Evolutionary conservation across 371 early-diverging fungal genomes (phyloP).

Genomic region (Sporodiniella umbellata): DNA sequence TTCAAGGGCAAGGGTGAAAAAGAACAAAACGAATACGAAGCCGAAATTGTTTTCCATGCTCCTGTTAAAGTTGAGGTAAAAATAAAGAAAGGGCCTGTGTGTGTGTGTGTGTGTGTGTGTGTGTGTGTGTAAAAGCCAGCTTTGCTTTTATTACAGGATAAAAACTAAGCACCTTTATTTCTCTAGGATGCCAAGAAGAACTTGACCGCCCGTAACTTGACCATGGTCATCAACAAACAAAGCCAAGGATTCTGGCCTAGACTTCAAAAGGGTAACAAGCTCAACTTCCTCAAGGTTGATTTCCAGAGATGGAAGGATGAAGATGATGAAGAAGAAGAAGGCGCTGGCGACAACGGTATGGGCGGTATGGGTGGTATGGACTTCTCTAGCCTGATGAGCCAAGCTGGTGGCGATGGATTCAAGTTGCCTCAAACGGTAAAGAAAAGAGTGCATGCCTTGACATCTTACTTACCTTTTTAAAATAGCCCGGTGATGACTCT

Average conservation of each 20-base stretch:
- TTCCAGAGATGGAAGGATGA: slow-evolving; percentile 92
- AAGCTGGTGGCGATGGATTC: slow-evolving; percentile 35
- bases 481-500: slow-evolving; percentile 39
- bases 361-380: slow-evolving; percentile 52
- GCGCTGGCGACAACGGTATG: slow-evolving; percentile 27
- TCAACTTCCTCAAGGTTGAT: slow-evolving; percentile 85
- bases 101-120: too few relatives aligned
- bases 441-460: slow-evolving; percentile 3
- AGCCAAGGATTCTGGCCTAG: slow-evolving; percentile 84
- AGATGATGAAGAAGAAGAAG: slow-evolving; percentile 70
- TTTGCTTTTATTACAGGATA: neutral
- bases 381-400: slow-evolving; percentile 39
- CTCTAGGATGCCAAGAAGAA: slow-evolving; percentile 66
- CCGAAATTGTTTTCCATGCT: slow-evolving; percentile 72
- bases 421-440: slow-evolving; percentile 43
- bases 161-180: neutral
- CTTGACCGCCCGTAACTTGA: slow-evolving; percentile 63
- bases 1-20: slow-evolving; percentile 62
- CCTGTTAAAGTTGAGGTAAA: slow-evolving; percentile 72
- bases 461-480: too few relatives aligned
- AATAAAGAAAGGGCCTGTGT: too few relatives aligned
- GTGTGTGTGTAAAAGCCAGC: too few relatives aligned
- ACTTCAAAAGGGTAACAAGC: slow-evolving; percentile 71
- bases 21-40: slow-evolving; percentile 69
- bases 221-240: slow-evolving; percentile 69